Percentiles rank a stretch among this genome's conserved stretches.
These are phyloP conservation scores for Stenogyne calaminthoides DNA, from an alignment of 305 asterid genomes.

Conservation along the genomic window DNA sequence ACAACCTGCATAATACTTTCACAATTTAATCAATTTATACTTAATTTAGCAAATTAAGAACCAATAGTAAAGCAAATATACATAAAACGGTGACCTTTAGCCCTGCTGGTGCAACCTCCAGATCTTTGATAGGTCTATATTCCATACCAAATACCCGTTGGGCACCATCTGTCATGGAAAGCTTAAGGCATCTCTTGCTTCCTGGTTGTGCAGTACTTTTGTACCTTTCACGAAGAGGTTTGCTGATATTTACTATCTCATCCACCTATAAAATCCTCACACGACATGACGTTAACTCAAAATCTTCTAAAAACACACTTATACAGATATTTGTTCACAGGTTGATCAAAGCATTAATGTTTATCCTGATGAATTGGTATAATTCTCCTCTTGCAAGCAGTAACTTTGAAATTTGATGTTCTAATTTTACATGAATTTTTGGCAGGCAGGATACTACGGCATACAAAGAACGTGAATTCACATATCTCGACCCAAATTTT, in stretches of 20 bases:
- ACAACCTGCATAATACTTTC: conserved; percentile 53
- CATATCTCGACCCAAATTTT: neutral
- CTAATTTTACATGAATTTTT: neutral
- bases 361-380: neutral
- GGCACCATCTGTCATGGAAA: conserved; percentile 92
- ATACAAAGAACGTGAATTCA: neutral
- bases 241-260: conserved; percentile 84
- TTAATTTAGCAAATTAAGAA: conserved; percentile 18
- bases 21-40: conserved; percentile 8
- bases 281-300: neutral
- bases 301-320: too few species aligned
- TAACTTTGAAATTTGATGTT: neutral
- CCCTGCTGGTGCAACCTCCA: conserved; percentile 78
- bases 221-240: conserved; percentile 79
- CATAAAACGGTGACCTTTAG: conserved; percentile 58
- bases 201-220: conserved; percentile 73
- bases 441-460: neutral
- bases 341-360: neutral
- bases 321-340: too few species aligned
- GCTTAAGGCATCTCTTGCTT: conserved; percentile 83
- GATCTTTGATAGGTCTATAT: conserved; percentile 84
- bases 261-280: conserved; percentile 65
- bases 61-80: conserved; percentile 28
- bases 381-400: neutral
- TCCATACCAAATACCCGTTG: conserved; percentile 96